phyloP scores from a whole-genome alignment of 352 stramenopile species.

The Thraustochytrium striatum region DNA sequence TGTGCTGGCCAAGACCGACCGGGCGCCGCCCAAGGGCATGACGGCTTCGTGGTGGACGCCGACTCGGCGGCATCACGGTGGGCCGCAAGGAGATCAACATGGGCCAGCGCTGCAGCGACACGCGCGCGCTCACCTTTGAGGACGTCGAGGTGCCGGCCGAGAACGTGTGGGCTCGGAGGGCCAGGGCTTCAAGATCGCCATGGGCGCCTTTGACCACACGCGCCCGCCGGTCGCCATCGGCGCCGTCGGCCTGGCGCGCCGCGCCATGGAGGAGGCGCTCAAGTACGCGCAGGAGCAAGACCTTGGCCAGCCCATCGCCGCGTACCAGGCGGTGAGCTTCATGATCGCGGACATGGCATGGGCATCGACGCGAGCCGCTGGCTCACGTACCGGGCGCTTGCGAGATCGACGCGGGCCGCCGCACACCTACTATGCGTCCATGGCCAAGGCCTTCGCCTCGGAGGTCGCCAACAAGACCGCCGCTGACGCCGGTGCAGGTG shows the following conservation, averaged over 20 bases:
- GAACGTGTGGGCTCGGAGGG: slow-evolving; percentile 76
- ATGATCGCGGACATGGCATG: slow-evolving; percentile 82
- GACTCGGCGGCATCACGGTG: slow-evolving; percentile 75
- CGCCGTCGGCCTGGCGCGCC: slow-evolving; percentile 72
- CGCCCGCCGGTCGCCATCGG: slow-evolving; percentile 75
- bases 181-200: slow-evolving; percentile 85
- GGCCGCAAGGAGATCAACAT: slow-evolving; percentile 84
- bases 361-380: slow-evolving; percentile 73
- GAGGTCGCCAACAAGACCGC: slow-evolving; percentile 77
- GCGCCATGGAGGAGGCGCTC: slow-evolving; percentile 77
- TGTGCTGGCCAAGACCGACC: slow-evolving; percentile 80
- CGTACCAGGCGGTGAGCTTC: slow-evolving; percentile 72
- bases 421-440: slow-evolving; percentile 80
- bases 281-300: slow-evolving; percentile 78
- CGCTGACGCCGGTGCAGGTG: slow-evolving; percentile 80
- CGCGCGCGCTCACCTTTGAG: slow-evolving; percentile 79
- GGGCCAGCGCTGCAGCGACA: slow-evolving; percentile 81
- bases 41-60: slow-evolving; percentile 81
- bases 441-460: slow-evolving; percentile 80
- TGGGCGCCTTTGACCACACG: slow-evolving; percentile 83
- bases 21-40: slow-evolving; percentile 71
- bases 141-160: slow-evolving; percentile 76
- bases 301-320: slow-evolving; percentile 60
- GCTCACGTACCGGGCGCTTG: slow-evolving; percentile 77
- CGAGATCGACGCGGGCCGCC: slow-evolving; percentile 74